Base-by-base conservation (phyloP, 2,329 filamentous ascomycete species). In the Aspergillus tanneri region DNA sequence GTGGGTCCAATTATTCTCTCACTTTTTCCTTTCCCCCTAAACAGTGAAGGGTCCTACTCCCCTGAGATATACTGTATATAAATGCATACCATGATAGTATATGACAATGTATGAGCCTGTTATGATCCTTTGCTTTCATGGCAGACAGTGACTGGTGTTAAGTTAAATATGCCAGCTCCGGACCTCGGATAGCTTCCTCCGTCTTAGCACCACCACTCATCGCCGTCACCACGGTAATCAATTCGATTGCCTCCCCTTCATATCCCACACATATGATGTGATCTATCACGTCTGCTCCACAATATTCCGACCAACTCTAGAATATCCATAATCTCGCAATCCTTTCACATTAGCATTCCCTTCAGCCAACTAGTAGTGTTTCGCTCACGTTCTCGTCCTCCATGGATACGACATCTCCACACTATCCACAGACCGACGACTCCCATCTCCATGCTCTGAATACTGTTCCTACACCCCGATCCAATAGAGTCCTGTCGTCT, bases 371-470 rank as follows among this genome's bases (percentile, higher is more conserved):
- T 9, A 16, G 30, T 16, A 16, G 16, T 34, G 30, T 34, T 34
- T 14, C 30, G 14, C 30, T 8, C 16, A 10, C 30, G 12, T 18
- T 4, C 25, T 22, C 25, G 14, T 25, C 2, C 32, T 21, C 16
- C 23, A 35, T 19, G 22, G 21, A 46, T 40, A 24, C 23, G 12
- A 28, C 23, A 19, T 47, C 47, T 47, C 38, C 47, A 22, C 36
- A 30, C 42, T 37, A 36, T 38, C 43, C 37, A 30, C 43, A 38
- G 43, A 24, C 32, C 34, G 16, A 36, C 34, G 23, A 45, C 12
- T 24, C n/a, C 30, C 22, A 18, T n/a, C n/a, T n/a, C 16, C 28
- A 11, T 12, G 19, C 24, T 6, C 19, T 22, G 11, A 30, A 34
- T 16, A 18, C 32, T 1, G 11, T 11, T n/a, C 18, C 25, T 21